Conservation (phyloP, 2,329 filamentous ascomycete species). For the Alternaria postmessia region DNA sequence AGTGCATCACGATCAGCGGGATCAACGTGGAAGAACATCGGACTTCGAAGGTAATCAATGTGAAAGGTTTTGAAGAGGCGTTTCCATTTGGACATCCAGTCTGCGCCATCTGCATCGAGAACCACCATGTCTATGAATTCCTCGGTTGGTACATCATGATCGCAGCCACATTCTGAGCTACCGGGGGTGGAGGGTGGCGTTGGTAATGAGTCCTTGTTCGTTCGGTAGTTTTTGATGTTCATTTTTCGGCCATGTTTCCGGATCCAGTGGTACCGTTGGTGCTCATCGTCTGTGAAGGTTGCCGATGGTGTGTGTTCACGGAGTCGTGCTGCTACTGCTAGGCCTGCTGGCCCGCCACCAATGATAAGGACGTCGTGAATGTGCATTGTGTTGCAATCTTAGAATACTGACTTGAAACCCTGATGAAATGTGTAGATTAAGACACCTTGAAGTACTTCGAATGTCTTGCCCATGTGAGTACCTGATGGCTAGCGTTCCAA, state of each 20-base stretch:
- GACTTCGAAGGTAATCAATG: slow-evolving; percentile 76
- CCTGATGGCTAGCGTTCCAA: slow-evolving; percentile 31
- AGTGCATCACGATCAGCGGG: slow-evolving; percentile 77
- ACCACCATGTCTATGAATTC: slow-evolving; percentile 58
- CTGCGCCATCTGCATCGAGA: slow-evolving; percentile 68
- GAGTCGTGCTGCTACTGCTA: slow-evolving; percentile 76
- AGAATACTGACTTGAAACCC: background rate
- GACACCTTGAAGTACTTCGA: background rate
- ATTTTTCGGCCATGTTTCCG: slow-evolving; percentile 68
- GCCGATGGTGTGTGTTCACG: slow-evolving; percentile 77
- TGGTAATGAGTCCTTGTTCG: slow-evolving; percentile 45
- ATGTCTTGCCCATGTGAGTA: slow-evolving; percentile 16
- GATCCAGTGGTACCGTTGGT: slow-evolving; percentile 82
- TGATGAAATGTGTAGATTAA: background rate
- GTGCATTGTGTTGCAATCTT: slow-evolving; percentile 23
- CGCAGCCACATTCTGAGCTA: slow-evolving; percentile 27
- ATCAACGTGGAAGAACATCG: slow-evolving; percentile 85
- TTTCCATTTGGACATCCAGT: slow-evolving; percentile 78
- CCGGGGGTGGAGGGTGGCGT: slow-evolving; percentile 35
- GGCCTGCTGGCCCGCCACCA: slow-evolving; percentile 76
- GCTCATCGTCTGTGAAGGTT: slow-evolving; percentile 84
- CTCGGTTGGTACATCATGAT: slow-evolving; percentile 8
- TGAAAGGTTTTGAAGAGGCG: slow-evolving; percentile 71
- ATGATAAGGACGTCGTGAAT: slow-evolving; percentile 74
- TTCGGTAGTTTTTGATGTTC: slow-evolving; percentile 63